These are phyloP conservation scores for Pachyrhizus erosus DNA, from an alignment of 306 rosid genomes.

Conservation along the genomic window DNA sequence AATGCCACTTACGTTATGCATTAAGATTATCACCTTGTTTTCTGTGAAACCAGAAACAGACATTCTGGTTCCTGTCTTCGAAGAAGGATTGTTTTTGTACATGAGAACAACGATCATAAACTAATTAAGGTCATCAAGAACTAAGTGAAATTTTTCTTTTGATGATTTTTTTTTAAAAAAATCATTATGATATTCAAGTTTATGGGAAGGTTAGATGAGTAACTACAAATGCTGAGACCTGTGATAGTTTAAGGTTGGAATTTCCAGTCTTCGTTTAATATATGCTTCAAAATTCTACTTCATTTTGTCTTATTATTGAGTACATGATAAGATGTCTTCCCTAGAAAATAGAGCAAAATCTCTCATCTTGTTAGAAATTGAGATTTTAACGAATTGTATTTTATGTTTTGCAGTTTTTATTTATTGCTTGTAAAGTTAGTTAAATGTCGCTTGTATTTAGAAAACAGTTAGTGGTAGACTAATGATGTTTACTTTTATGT, in stretches of 20 bases:
- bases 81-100: not conserved
- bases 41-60: not conserved
- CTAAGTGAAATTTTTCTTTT: not conserved
- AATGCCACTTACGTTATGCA: no score
- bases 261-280: not conserved
- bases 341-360: not conserved
- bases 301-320: not conserved
- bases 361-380: not conserved
- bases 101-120: not conserved
- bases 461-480: no score
- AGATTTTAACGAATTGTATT: no score
- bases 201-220: not conserved
- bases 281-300: not conserved
- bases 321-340: not conserved
- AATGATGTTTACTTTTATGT: no score
- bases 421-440: no score
- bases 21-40: not conserved
- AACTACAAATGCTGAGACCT: not conserved
- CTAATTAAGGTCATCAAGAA: not conserved
- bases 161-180: not conserved
- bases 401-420: no score
- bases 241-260: constrained; percentile 1
- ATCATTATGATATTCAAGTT: not conserved
- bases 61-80: not conserved
- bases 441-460: no score